Evolutionary conservation across 805 yeast genomes (phyloP).

Genomic region (Yarrowia porcina): DNA sequence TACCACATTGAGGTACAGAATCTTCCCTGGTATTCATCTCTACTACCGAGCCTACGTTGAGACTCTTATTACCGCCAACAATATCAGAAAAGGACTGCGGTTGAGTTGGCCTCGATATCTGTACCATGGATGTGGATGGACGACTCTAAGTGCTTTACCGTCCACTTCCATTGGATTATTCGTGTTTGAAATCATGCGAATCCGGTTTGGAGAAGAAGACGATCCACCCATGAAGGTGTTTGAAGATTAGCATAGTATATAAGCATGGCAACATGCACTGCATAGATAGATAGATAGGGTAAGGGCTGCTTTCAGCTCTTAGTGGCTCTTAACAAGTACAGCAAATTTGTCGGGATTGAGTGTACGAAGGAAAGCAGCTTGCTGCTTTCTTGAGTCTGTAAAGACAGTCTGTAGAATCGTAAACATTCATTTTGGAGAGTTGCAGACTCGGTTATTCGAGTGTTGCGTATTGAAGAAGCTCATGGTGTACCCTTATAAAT

Average conservation of each 20-base stretch:
- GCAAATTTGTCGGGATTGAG: too few relatives aligned
- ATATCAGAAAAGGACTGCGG: constrained; percentile 50
- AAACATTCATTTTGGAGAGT: too few relatives aligned
- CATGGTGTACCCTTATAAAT: too few relatives aligned
- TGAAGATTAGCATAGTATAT: neutral
- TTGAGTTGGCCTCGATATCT: constrained; percentile 61
- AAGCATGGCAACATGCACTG: neutral
- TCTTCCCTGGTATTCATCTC: constrained; percentile 27
- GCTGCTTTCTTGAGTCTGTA: too few relatives aligned
- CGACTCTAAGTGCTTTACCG: constrained; percentile 74
- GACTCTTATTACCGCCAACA: constrained; percentile 59
- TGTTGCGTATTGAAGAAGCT: too few relatives aligned
- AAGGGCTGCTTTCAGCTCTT: too few relatives aligned
- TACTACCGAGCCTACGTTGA: constrained; percentile 76
- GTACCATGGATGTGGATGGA: constrained; percentile 73
- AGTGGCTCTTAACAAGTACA: too few relatives aligned
- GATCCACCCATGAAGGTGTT: constrained; percentile 15
- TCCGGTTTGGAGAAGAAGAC: constrained; percentile 29
- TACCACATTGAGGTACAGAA: constrained; percentile 11
- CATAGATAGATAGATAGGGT: neutral
- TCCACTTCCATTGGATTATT: constrained; percentile 84
- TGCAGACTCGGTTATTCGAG: too few relatives aligned
- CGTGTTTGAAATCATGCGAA: constrained; percentile 77
- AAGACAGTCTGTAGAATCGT: too few relatives aligned
- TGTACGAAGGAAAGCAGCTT: too few relatives aligned